Evolutionary conservation across 208 protist species (phyloP), one percentile per base, ranked within the genome.

Genomic region (Crithidia thermophila): DNA sequence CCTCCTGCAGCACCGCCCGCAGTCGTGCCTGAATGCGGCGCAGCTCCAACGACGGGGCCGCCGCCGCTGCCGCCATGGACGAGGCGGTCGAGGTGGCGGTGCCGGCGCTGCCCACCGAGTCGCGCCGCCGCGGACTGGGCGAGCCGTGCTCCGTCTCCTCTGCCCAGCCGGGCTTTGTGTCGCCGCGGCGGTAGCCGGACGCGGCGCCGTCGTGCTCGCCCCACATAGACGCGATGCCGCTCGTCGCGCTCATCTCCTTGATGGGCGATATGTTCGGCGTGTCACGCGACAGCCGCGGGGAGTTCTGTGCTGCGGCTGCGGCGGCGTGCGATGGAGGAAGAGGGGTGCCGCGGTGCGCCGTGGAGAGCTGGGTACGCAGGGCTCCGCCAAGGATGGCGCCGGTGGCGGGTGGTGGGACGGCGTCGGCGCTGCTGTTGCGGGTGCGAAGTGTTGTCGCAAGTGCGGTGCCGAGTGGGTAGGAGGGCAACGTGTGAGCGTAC

Each of bases 1-100:
- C 88, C 51, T 94, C 84, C 30, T 75, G 69, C 37, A 79, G 67
- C 13, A 82, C 43, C 2, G 75, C 75, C 4, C 80, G 75, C 55
- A 90, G 52, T 28, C 70, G 60, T n/a, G 81, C 79, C 49, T 68
- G 67, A 21, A 81, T 55, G 46, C 77, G 72, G 16, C 72, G 74
- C 46, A 56, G 46, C 50, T 67, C 49, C 45, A 81, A 39, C 55
- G 60, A 50, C 8, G 55, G 36, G n/a, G 30, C 21, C 33, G 34
- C 16, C 27, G 43, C 11, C 0, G 36, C 5, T 8, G 58, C 40
- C 5, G 28, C 13, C 27, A 33, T 28, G 4, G 67, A 33, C 4
- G 45, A 39, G 23, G 9, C 25, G 23, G 28, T 7, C 1, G 49
- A 27, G 31, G 7, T 14, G 14, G 39, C 4, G n/a, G n/a, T 39